Evolutionary conservation across 148 eudicot species (phyloP), one percentile per base, ranked within the genome.

Genomic region (Salicornia ramosissima): DNA sequence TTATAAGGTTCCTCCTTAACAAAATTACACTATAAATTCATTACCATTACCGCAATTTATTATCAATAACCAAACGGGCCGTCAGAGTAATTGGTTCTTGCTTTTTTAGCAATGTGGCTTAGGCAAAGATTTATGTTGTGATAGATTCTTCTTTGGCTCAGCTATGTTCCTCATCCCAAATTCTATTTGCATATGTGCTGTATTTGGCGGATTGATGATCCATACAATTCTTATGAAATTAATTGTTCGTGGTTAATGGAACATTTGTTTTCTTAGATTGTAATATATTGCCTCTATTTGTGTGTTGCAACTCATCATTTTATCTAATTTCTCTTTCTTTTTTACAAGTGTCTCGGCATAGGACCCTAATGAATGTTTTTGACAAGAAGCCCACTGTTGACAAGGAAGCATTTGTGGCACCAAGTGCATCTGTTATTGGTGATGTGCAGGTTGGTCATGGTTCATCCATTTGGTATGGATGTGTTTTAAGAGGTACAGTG

Each of bases 391-490:
- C 97, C 33, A 56, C 70, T 42, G 87, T 88, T 75, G 87, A 84
- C 75, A 89, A 86, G 82, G 87, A 83, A 58, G 91, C 90, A 24
- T 92, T 92, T 70, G 92, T 92, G 76, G 97, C 97, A 24, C 97
- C 97, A 54, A 86, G 91, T 85, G 97, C 97, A 69, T 92, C 97
- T 69, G 57, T 92, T 63, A 80, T 82, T 72, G 97, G 97, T 67
- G 93, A 92, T 75, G 93, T 92, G 76, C 80, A 77, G 74, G 79
- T 92, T 57, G 97, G 97, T 13, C 76, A 59, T 15, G 80, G 84
- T 64, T 87, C 97, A 29, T 92, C 97, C 47, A 85, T 92, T 71
- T 92, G 97, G 97, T 92, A 92, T 76, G 97, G 97, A 49, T 92
- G 96, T 81, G 96, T 92, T 43, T 77, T 92, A 70, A 83, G 96